phyloP scores from a whole-genome alignment of 805 yeast species.

The Metschnikowia dekortorum region DNA sequence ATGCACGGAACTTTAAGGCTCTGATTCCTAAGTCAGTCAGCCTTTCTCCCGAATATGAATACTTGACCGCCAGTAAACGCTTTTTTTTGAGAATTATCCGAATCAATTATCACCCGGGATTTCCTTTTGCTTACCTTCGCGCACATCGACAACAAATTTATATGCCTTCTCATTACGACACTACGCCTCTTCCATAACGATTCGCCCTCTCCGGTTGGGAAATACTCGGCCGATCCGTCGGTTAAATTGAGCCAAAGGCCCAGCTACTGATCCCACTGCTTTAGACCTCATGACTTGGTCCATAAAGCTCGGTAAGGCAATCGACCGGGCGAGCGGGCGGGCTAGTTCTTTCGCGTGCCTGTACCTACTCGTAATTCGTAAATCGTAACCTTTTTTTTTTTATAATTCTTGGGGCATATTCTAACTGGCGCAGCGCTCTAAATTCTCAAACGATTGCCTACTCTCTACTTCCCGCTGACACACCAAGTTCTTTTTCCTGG shows the following conservation, averaged over 20 bases:
- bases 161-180: not conserved
- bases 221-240: too few species aligned
- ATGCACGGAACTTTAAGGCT: too few species aligned
- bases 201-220: too few species aligned
- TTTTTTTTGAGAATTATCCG: not conserved
- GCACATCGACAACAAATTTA: not conserved
- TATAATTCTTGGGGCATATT: not conserved
- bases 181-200: too few species aligned
- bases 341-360: not conserved
- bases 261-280: too few species aligned
- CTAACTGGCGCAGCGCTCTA: not conserved
- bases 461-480: not conserved
- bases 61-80: not conserved
- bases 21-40: not conserved
- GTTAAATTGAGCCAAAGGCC: too few species aligned
- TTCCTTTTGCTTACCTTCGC: not conserved
- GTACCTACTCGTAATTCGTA: conserved; percentile 1
- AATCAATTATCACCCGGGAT: not conserved
- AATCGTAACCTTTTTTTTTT: conserved; percentile 3
- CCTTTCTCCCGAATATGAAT: not conserved
- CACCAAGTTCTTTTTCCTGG: not conserved
- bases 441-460: not conserved
- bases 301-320: too few species aligned
- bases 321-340: not conserved
- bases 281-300: too few species aligned